Base-by-base conservation (phyloP, 2,329 filamentous ascomycete genomes). In the Diatrype stigma region DNA sequence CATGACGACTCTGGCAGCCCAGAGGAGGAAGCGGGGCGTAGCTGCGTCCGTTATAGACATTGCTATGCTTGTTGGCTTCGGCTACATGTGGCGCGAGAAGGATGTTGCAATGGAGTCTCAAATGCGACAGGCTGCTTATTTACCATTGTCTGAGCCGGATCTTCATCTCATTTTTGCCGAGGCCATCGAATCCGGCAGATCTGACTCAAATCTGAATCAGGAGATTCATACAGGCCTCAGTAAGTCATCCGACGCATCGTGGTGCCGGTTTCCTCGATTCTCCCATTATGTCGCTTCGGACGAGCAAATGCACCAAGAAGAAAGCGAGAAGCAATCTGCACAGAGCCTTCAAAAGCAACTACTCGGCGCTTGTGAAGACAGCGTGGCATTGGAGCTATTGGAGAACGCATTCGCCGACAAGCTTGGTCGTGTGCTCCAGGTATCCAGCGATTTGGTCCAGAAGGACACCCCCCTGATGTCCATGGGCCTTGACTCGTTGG, bases 131-230 rank as follows among this genome's bases (percentile, higher is more conserved):
- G 51, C 52, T 30, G 30, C 51, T 1, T 54, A 64, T 40, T 57
- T 63, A 57, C 56, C 47, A 7, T 54, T 68, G 58, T 65, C 63
- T 7, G 65, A 68, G 23, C 54, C 59, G 17, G 67, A 68, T 42
- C 62, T 64, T 46, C 59, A 62, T 30, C 63, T 68, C 44, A 51
- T 61, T 3, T 61, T 69, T 42, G 60, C 62, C 8, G 66, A 69
- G 48, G 64, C 57, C 5, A 60, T 69, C 10, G 49, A 66, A 1
- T 55, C 56, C 12, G 49, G 52, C 35, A 30, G 37, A 5, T 51
- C 42, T 8, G 49, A 53, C n/a, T 46, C 32, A 14, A 56, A 7
- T 30, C 6, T 10, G 58, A 56, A 2, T 56, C 59, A 8, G 56
- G 59, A 26, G 12, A 28, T 48, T 3, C 12, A 7, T n/a, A 6